These are phyloP conservation scores for Pelargonium australe DNA, from an alignment of 441 rosid species.

Conservation along the genomic window DNA sequence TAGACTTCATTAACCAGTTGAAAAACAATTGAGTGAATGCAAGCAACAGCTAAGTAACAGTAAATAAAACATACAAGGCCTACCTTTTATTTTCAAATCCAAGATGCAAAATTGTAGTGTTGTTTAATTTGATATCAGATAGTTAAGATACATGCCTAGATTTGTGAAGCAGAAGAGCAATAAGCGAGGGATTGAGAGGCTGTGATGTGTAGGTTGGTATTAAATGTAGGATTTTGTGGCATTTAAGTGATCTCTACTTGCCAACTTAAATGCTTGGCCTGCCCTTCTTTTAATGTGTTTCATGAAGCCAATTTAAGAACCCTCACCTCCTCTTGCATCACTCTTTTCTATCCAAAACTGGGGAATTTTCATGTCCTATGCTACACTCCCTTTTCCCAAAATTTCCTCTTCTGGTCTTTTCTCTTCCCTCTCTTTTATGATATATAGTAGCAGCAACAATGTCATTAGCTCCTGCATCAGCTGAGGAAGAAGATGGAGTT, in stretches of 20 bases:
- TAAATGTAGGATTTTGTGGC: constrained; percentile 34
- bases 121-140: no score
- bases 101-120: no score
- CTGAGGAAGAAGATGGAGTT: constrained; percentile 26
- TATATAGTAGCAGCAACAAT: no score
- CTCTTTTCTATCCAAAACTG: background rate
- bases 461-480: no score
- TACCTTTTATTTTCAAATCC: no score
- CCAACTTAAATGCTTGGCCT: constrained; percentile 45
- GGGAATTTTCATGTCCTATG: constrained; percentile 3
- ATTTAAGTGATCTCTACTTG: constrained; percentile 46
- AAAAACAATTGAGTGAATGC: no score
- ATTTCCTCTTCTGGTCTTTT: constrained; percentile 1
- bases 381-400: background rate
- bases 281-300: constrained; percentile 41
- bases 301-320: constrained; percentile 36
- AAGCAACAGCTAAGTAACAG: no score
- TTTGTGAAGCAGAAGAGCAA: no score
- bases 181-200: background rate
- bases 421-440: background rate
- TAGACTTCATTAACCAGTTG: no score
- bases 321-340: constrained; percentile 25
- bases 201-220: constrained; percentile 26
- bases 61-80: no score
- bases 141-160: no score